Base-by-base conservation (phyloP, 352 stramenopile genomes). In the Aphanomyces astaci region DNA sequence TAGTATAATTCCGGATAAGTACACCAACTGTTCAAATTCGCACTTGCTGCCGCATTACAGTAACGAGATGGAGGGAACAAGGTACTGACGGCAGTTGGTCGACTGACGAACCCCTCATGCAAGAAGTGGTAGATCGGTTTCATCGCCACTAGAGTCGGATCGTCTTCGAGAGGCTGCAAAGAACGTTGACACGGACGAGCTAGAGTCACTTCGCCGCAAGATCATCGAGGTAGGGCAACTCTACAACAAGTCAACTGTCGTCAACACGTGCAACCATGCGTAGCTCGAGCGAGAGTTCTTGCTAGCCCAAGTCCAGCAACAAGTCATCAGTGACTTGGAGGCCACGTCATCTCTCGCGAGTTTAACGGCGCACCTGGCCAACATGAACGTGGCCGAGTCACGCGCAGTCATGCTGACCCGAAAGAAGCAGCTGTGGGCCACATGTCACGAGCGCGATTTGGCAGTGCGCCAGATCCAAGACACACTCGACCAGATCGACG, bases 231-330 rank as follows among this genome's bases (percentile, higher is more conserved):
- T 63, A 48, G 13, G 24, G 11, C 15, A 13, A n/a, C 10, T 31
- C 22, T 1, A 25, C 11, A 32, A 5, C 19, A 28, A 4, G 22
- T 31, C 25, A 25, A 57, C 3, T 11, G 25, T 54, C 15, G 24
- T 54, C 15, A 27, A 25, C 46, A 15, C 13, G 24, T 9, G 22
- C 15, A 15, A 30, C 17, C 25, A 17, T 5, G 11, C 31, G 54
- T 36, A 63, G 54, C 54, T 63, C 22, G 54, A 63, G 54, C 17
- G 27, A 13, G 54, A 45, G 31, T 63, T 63, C 24, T 45, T 63
- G 17, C 31, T 48, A 10, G 27, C 11, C 13, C 54, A 63, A 30
- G 33, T 63, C n/a, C 15, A 63, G 13, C 15, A 24, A 4, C 54
- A 63, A 48, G 36, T 63, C 54, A 49, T 48, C 19, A 25, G 25